These are phyloP conservation scores for Juglanconis oblonga DNA, from an alignment of 2,329 filamentous ascomycete species.

Conservation along the genomic window DNA sequence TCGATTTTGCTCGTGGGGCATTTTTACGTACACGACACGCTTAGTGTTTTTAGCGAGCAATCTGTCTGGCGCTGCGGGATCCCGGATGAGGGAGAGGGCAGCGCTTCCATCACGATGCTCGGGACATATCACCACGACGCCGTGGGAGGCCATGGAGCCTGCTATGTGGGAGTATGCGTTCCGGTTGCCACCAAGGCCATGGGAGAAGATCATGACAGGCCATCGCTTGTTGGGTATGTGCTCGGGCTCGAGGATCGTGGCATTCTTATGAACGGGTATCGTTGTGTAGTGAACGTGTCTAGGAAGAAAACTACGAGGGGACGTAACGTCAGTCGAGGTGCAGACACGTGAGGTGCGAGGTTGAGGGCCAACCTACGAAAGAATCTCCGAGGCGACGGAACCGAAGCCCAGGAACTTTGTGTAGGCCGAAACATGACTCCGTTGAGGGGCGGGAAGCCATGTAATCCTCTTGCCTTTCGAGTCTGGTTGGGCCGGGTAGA, in stretches of 20 bases:
- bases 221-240: constrained; percentile 53
- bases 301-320: constrained; percentile 55
- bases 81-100: constrained; percentile 69
- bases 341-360: too few relatives aligned
- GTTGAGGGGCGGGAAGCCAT: constrained; percentile 77
- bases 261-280: constrained; percentile 71
- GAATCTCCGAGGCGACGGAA: constrained; percentile 52
- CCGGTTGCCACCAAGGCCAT: constrained; percentile 76
- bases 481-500: constrained; percentile 66
- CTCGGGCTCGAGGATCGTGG: constrained; percentile 52
- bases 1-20: constrained; percentile 61
- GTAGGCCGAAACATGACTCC: constrained; percentile 71
- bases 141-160: constrained; percentile 76
- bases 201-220: constrained; percentile 83
- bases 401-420: constrained; percentile 71
- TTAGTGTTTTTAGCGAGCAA: constrained; percentile 32
- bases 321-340: constrained; percentile 6
- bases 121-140: constrained; percentile 74
- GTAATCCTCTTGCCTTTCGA: constrained; percentile 58
- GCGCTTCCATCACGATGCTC: constrained; percentile 82
- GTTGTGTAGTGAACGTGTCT: constrained; percentile 70
- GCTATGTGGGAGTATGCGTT: constrained; percentile 84
- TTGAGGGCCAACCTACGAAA: constrained; percentile 49
- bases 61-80: constrained; percentile 47
- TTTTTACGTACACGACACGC: constrained; percentile 44